phyloP scores from a whole-genome alignment of 2,329 filamentous ascomycete genomes.

The Macrophomina tecta region DNA sequence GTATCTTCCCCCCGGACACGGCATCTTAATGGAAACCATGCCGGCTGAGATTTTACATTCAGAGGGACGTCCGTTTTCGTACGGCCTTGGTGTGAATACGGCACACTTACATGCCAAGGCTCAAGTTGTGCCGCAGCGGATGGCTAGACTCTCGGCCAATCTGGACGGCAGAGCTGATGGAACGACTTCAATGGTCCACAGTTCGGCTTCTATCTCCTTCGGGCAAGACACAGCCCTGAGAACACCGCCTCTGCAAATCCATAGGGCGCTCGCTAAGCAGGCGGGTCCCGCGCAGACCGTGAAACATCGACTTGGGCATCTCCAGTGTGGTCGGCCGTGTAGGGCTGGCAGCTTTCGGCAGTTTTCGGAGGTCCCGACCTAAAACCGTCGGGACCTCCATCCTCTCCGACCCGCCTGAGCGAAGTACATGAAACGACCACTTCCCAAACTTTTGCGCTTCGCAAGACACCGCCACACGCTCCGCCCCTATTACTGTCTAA shows the following conservation, averaged over 20 bases:
- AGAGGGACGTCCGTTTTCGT: conserved; percentile 5
- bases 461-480: conserved; percentile 13
- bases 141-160: neutral
- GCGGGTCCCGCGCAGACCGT: neutral
- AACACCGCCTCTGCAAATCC: neutral
- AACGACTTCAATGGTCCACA: neutral
- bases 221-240: neutral
- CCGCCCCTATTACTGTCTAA: conserved; percentile 11
- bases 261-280: conserved; percentile 1
- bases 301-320: neutral
- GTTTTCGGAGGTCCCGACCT: neutral
- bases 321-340: neutral
- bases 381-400: neutral
- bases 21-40: neutral
- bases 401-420: conserved; percentile 1
- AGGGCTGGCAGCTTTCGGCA: conserved; percentile 9
- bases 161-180: neutral
- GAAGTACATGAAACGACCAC: conserved; percentile 5
- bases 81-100: conserved; percentile 11
- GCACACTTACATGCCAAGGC: neutral
- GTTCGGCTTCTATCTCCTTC: neutral
- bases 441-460: neutral
- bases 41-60: neutral
- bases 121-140: neutral
- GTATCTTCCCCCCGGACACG: neutral